Base-by-base conservation (phyloP, 139 green algal species). In the Chlamydomonas incerta region DNA sequence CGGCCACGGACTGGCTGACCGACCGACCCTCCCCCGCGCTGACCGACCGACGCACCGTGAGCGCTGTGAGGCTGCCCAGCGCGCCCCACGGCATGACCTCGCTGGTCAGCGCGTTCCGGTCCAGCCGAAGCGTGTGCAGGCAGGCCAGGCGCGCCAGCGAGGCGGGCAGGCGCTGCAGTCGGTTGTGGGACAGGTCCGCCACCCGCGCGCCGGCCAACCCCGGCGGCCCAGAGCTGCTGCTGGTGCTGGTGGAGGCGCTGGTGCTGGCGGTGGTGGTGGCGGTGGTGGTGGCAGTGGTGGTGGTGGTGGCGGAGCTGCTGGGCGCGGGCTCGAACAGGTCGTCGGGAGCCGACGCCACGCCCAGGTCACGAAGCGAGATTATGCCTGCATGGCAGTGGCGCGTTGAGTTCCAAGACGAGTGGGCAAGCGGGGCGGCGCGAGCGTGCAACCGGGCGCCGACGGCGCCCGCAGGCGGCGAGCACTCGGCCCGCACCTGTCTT, bases 331-430 rank as follows among this genome's bases (percentile, higher is more conserved):
- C 41, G 26, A 87, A 87, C 2, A 87, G 69, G 69, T 60, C 62
- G 20, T 73, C 72, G 0, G 86, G 91, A 47, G 95, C 52, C 15
- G 62, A 46, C 2, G 37, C 23, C 50, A 95, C 87, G 55, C 77
- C 72, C 81, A 92, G 41, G 74, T 94, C 93, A 1, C 93, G 70
- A 55, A 96, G 47, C 0, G 90, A 46, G 24, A 91, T 76, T 28
- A 96, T 91, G 28, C 67, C 79, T 85, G 66, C 33, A 15, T 33
- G 46, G 11, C 41, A 5, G 8, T 8, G 8, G 5, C 41, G 41
- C 41, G 41, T 63, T 26, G 57, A n/a, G n/a, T n/a, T n/a, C n/a
- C n/a, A n/a, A n/a, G n/a, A n/a, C n/a, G n/a, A n/a, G n/a, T n/a
- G n/a, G n/a, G n/a, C n/a, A n/a, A n/a, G n/a, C n/a, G n/a, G n/a